Evolutionary conservation across 1,139 yeast species (phyloP).

Genomic region (Diutina rugosa): DNA sequence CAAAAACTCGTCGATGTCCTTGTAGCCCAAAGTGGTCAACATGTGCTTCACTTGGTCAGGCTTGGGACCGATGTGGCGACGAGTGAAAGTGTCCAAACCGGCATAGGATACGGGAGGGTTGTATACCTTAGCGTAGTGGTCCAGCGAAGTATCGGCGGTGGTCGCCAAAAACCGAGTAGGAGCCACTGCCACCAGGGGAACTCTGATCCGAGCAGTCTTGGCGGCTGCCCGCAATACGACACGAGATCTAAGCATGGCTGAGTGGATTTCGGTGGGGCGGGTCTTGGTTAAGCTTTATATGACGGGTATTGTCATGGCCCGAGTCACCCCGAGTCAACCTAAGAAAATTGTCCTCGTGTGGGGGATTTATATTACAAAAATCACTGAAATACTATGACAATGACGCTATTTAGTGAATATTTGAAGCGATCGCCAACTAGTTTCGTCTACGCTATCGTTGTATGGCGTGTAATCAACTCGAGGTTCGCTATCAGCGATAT

Average conservation of each 20-base stretch:
- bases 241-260: slow-evolving; percentile 1
- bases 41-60: slow-evolving; percentile 48
- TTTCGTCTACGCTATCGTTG: too few species aligned
- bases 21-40: slow-evolving; percentile 55
- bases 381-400: too few species aligned
- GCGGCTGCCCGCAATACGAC: background rate
- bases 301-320: background rate
- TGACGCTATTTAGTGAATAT: too few species aligned
- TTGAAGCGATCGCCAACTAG: too few species aligned
- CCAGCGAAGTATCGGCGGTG: slow-evolving; percentile 26
- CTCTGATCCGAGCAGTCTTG: background rate
- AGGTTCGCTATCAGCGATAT: background rate
- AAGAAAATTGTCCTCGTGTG: too few species aligned
- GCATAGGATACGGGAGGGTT: slow-evolving; percentile 14
- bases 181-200: background rate
- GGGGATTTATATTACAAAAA: too few species aligned
- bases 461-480: background rate
- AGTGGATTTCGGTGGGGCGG: background rate
- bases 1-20: slow-evolving; percentile 59
- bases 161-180: slow-evolving; percentile 5
- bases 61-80: slow-evolving; percentile 86
- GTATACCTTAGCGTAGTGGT: slow-evolving; percentile 26
- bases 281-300: background rate
- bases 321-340: background rate
- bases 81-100: slow-evolving; percentile 68